phyloP scores from a whole-genome alignment of 1,284 basidiomycete species.

The Cutaneotrichosporon sp. region DNA sequence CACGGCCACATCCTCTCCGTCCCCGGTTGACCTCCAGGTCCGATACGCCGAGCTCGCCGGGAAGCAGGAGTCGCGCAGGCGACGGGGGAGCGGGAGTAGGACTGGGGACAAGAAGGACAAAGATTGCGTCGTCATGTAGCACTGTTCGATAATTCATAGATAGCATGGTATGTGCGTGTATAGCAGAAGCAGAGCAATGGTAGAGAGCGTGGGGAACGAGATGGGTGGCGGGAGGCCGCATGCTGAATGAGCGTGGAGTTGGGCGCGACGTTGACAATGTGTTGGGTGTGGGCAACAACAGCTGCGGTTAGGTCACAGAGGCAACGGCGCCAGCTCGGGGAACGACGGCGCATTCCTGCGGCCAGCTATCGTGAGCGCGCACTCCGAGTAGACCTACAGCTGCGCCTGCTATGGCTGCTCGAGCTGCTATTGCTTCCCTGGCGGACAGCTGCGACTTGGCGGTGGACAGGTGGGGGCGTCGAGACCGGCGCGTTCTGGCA shows the following conservation, averaged over 20 bases:
- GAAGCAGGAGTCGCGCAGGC: slow-evolving; percentile 34
- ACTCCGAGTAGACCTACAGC: background rate
- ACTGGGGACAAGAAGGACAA: slow-evolving; percentile 28
- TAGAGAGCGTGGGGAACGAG: background rate
- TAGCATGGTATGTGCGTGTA: background rate
- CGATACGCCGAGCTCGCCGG: slow-evolving; percentile 52
- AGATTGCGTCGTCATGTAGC: slow-evolving; percentile 24
- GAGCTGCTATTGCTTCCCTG: background rate
- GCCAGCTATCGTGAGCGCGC: background rate
- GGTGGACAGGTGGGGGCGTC: background rate
- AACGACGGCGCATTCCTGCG: background rate
- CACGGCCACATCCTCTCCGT: background rate
- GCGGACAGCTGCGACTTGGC: slow-evolving; percentile 1
- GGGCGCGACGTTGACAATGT: too few relatives aligned
- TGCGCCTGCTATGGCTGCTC: background rate
- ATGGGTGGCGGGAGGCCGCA: background rate
- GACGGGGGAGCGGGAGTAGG: slow-evolving; percentile 31
- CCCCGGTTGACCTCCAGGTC: slow-evolving; percentile 30
- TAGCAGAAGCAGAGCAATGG: background rate
- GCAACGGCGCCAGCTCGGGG: background rate
- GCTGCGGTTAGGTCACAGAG: background rate
- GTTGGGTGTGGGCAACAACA: too few relatives aligned
- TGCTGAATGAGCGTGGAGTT: too few relatives aligned
- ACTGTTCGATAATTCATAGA: background rate
- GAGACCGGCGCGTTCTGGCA: background rate